These are phyloP conservation scores for Polyplosphaeria fusca DNA, from an alignment of 495 filamentous ascomycete species.

Conservation along the genomic window DNA sequence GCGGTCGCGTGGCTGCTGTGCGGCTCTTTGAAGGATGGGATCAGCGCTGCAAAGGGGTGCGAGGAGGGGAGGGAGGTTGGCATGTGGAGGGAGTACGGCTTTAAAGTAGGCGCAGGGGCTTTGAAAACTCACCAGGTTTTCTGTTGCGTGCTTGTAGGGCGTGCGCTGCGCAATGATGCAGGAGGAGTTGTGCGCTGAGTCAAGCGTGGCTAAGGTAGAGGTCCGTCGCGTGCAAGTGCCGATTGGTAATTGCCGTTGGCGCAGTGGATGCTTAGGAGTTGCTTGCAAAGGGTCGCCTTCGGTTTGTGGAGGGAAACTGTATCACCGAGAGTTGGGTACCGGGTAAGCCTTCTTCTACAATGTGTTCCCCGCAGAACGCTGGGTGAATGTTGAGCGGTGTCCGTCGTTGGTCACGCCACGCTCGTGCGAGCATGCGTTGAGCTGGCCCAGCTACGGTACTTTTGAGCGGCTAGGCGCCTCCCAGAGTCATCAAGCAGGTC, in stretches of 20 bases:
- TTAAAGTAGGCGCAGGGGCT: background rate
- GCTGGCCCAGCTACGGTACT: background rate
- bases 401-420: slow-evolving; percentile 15
- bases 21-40: background rate
- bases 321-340: background rate
- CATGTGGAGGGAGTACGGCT: background rate
- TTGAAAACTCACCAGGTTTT: too few relatives aligned
- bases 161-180: background rate
- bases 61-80: background rate
- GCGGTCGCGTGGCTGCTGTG: background rate
- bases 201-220: background rate
- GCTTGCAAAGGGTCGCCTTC: background rate
- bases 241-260: slow-evolving; percentile 1
- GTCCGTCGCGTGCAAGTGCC: background rate
- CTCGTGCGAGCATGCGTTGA: slow-evolving; percentile 4
- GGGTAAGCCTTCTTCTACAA: background rate
- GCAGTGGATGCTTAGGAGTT: background rate
- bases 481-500: background rate
- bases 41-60: background rate
- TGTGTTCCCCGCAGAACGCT: background rate
- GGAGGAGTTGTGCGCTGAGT: slow-evolving; percentile 1
- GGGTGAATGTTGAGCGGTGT: background rate
- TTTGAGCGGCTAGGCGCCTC: background rate
- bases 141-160: too few relatives aligned
- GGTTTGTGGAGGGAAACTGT: background rate